A percentile compares a stretch with the other conserved stretches of the same genome.
These are phyloP conservation scores for Toxicodendron radicans DNA, from an alignment of 345 rosid species.

Conservation along the genomic window DNA sequence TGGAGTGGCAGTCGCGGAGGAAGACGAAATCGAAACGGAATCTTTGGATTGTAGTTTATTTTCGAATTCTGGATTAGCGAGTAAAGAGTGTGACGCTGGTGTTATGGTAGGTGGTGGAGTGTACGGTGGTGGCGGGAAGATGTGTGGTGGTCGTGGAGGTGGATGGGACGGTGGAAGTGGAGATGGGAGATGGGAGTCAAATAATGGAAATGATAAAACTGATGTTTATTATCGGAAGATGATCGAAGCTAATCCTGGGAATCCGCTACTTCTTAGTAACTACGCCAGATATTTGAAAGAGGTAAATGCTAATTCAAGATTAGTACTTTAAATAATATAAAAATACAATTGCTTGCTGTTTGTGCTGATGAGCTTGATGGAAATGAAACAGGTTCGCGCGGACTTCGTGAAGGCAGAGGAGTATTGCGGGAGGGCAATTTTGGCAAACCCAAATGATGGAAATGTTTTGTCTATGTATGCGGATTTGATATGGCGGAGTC, in stretches of 20 bases:
- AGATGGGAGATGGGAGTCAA: slow-evolving; percentile 33
- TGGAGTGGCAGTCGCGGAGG: slow-evolving; percentile 43
- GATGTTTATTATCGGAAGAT: slow-evolving; percentile 69
- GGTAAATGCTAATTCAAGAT: slow-evolving; percentile 30
- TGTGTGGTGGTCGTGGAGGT: slow-evolving; percentile 40
- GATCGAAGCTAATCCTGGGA: slow-evolving; percentile 87
- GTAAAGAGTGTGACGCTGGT: slow-evolving; percentile 27
- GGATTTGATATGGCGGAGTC: slow-evolving; percentile 72
- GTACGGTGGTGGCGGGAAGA: slow-evolving; percentile 49
- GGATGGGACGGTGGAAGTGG: slow-evolving; percentile 44
- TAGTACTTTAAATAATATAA: background rate
- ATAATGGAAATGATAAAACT: slow-evolving; percentile 38
- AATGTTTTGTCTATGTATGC: slow-evolving; percentile 78
- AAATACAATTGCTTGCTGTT: background rate
- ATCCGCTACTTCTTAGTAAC: slow-evolving; percentile 70
- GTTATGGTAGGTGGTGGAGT: slow-evolving; percentile 39
- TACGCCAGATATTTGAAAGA: slow-evolving; percentile 90
- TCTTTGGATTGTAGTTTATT: slow-evolving; percentile 13
- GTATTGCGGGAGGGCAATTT: slow-evolving; percentile 78
- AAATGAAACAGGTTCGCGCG: slow-evolving; percentile 54
- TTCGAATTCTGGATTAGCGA: slow-evolving; percentile 28
- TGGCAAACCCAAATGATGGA: slow-evolving; percentile 65
- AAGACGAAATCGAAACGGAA: slow-evolving; percentile 28
- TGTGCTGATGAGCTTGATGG: slow-evolving; percentile 2
- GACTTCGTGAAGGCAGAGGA: slow-evolving; percentile 75